Evolutionary conservation across 2,329 filamentous ascomycete species (phyloP), one percentile per base, ranked within the genome.

Genomic region (Phialemonium atrogriseum): DNA sequence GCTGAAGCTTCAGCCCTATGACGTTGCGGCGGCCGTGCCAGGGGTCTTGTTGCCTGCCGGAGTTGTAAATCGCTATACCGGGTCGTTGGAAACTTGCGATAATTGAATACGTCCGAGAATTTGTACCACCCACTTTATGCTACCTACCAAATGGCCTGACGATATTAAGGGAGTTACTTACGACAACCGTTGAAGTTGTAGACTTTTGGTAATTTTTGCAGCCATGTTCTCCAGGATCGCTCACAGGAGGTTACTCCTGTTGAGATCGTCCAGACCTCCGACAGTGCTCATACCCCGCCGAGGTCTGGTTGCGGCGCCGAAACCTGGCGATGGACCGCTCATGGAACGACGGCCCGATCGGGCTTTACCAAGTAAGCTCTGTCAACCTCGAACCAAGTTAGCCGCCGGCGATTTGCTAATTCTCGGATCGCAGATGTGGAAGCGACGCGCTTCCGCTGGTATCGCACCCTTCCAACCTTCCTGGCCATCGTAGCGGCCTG

Each of bases 391-490:
- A n/a, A n/a, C 7, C 11, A 12, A 44, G 38, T 14, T 23, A 4
- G n/a, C 4, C 20, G 16, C 10, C n/a, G n/a, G 15, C 13, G n/a
- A 17, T 12, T 10, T 13, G 25, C 33, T 35, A 7, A 32, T 28
- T 26, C 8, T 13, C 29, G 17, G 14, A n/a, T 20, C 10, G 5
- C 24, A 65, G 63, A 64, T 42, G 48, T 69, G 36, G 48, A 59
- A 33, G 52, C 60, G 35, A 52, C 58, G 35, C 52, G 51, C 29
- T 73, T 75, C 52, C 67, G 69, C 45, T 88, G 83, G 82, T 54
- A 68, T 34, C 73, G 73, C 46, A 86, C 85, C 1, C 59, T 94
- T 20, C 89, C 89, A 33, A 63, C 94, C 54, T 96, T 96, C 70
- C 54, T 81, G 32, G 58, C 73, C 41, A 65, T 85, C 41, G 76